phyloP scores from a whole-genome alignment of 2,329 filamentous ascomycete genomes.

The Davidsoniella neocaledoniae region DNA sequence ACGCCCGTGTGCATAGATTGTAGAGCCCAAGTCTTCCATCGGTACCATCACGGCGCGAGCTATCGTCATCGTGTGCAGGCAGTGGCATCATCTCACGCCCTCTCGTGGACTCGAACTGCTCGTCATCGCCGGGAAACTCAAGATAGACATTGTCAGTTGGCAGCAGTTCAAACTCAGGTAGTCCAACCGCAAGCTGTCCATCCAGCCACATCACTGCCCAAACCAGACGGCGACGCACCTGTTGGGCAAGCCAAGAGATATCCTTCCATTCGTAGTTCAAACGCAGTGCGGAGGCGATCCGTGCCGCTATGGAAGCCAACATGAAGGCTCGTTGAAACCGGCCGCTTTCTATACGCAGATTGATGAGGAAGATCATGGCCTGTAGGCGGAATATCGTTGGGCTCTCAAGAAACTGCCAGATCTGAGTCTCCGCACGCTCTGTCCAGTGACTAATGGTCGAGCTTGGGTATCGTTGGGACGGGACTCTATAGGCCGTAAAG shows the following conservation, averaged over 20 bases:
- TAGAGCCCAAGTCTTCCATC: background rate
- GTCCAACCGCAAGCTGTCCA: constrained; percentile 25
- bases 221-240: constrained; percentile 27
- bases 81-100: constrained; percentile 14
- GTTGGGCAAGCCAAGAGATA: constrained; percentile 24
- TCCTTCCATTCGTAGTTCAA: constrained; percentile 27
- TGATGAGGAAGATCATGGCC: constrained; percentile 28
- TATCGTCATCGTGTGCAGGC: background rate
- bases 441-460: constrained; percentile 23
- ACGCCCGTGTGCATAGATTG: background rate
- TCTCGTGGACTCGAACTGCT: constrained; percentile 20
- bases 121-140: constrained; percentile 26
- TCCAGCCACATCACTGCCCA: constrained; percentile 30
- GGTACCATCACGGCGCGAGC: background rate
- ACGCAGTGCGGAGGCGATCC: constrained; percentile 26
- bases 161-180: constrained; percentile 29
- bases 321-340: constrained; percentile 29
- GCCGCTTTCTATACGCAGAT: constrained; percentile 28
- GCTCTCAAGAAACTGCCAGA: constrained; percentile 35
- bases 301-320: constrained; percentile 26
- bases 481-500: constrained; percentile 18
- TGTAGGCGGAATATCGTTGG: constrained; percentile 40
- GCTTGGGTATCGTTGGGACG: constrained; percentile 33
- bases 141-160: constrained; percentile 25
- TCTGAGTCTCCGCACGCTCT: constrained; percentile 35